phyloP scores from a whole-genome alignment of 345 rosid genomes.

The Zanthoxylum bungeanum region DNA sequence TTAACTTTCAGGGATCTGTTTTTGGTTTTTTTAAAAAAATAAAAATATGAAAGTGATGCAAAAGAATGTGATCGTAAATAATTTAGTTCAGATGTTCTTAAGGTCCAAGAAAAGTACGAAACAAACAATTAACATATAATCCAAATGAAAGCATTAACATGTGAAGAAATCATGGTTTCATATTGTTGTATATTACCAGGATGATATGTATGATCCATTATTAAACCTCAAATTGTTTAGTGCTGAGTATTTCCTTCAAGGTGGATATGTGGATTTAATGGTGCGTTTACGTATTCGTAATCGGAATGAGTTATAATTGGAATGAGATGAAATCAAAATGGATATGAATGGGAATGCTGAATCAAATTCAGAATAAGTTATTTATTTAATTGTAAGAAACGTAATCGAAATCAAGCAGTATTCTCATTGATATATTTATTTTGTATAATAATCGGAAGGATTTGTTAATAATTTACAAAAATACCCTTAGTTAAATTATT shows the following conservation, averaged over 20 bases:
- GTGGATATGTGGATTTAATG: not conserved
- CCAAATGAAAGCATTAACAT: not conserved
- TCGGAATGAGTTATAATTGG: too few relatives aligned
- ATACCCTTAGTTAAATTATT: too few relatives aligned
- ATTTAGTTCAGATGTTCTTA: not conserved
- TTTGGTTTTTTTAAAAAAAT: not conserved
- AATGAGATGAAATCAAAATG: too few relatives aligned
- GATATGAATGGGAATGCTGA: too few relatives aligned
- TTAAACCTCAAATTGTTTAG: not conserved
- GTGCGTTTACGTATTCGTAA: not conserved
- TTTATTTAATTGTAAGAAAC: too few relatives aligned
- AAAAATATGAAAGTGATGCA: not conserved
- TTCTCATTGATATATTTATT: too few relatives aligned
- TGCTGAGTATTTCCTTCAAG: not conserved
- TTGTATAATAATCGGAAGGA: too few relatives aligned
- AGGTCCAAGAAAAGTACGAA: not conserved
- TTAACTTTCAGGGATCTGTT: not conserved
- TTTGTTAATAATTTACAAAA: too few relatives aligned
- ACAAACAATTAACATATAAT: too few relatives aligned
- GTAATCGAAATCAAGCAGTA: too few relatives aligned
- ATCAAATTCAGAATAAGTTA: too few relatives aligned
- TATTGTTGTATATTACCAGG: not conserved
- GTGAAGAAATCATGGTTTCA: not conserved
- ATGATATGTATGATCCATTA: not conserved
- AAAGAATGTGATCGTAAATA: not conserved